These are phyloP conservation scores for Plasmodium vinckei DNA, from an alignment of 169 alveolate genomes.

Conservation along the genomic window DNA sequence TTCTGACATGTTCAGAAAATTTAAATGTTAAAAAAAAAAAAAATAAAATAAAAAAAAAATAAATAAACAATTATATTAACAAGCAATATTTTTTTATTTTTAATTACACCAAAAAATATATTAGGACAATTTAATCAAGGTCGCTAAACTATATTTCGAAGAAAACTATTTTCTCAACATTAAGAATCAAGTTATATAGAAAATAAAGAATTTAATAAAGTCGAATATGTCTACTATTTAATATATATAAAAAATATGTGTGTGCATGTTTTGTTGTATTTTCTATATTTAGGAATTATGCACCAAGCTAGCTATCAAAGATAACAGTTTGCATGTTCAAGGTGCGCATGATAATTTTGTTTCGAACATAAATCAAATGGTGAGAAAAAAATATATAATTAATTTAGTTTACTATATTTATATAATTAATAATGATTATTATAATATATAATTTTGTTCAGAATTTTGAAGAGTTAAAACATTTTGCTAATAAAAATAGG, in stretches of 20 bases:
- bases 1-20: conserved; percentile 60
- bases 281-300: conserved; percentile 32
- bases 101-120: background rate
- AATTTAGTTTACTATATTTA: background rate
- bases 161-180: conserved; percentile 53
- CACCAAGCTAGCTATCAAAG: conserved; percentile 12
- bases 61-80: conserved; percentile 8
- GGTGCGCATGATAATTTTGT: conserved; percentile 16
- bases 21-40: conserved; percentile 27
- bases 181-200: conserved; percentile 35
- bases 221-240: background rate
- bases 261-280: too few relatives aligned
- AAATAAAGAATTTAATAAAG: background rate
- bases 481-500: conserved; percentile 55
- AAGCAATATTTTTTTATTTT: conserved; percentile 4
- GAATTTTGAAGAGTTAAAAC: conserved; percentile 35
- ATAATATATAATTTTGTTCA: background rate
- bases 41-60: background rate
- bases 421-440: background rate
- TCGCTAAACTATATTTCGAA: conserved; percentile 39
- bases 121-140: conserved; percentile 44
- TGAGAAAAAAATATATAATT: conserved; percentile 11
- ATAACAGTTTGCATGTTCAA: conserved; percentile 18
- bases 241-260: background rate
- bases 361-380: conserved; percentile 18